Conservation (phyloP, 1,284 basidiomycete genomes). For the Pterulicium gracile region DNA sequence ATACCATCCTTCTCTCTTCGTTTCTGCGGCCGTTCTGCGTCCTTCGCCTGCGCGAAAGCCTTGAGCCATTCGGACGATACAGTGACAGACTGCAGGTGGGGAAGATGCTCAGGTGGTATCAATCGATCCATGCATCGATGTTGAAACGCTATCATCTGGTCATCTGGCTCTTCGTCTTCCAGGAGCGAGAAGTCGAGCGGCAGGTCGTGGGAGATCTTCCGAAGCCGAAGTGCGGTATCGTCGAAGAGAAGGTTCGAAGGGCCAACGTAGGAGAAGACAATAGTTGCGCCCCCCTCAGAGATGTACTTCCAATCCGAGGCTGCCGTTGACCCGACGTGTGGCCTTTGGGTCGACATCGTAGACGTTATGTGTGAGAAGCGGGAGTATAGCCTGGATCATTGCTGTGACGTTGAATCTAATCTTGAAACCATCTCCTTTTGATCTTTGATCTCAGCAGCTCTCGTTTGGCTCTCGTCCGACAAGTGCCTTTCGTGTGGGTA, state of each 20-base stretch:
- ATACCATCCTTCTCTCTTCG: constrained; percentile 47
- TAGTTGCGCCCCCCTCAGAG: constrained; percentile 82
- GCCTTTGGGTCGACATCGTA: no score
- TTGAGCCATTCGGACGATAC: constrained; percentile 56
- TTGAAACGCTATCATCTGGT: constrained; percentile 56
- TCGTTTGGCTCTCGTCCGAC: no score
- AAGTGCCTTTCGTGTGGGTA: no score
- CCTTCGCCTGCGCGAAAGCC: constrained; percentile 32
- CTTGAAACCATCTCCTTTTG: no score
- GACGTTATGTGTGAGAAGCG: no score
- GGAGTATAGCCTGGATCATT: no score
- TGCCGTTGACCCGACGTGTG: constrained; percentile 29
- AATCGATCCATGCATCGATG: constrained; percentile 45
- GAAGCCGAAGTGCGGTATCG: constrained; percentile 63
- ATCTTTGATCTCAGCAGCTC: no score
- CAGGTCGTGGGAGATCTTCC: constrained; percentile 34
- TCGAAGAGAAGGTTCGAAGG: constrained; percentile 35
- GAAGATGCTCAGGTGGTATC: constrained; percentile 47
- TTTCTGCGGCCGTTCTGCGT: constrained; percentile 40
- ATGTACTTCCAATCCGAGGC: constrained; percentile 72
- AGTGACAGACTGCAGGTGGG: constrained; percentile 38
- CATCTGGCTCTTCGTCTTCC: constrained; percentile 35
- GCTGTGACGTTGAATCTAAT: no score
- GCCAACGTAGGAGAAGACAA: constrained; percentile 76
- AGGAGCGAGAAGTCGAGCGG: constrained; percentile 3